Percentiles rank a stretch among this genome's conserved stretches.
phyloP scores from a whole-genome alignment of 2,329 filamentous ascomycete species.

The Leptographium wingfieldii region DNA sequence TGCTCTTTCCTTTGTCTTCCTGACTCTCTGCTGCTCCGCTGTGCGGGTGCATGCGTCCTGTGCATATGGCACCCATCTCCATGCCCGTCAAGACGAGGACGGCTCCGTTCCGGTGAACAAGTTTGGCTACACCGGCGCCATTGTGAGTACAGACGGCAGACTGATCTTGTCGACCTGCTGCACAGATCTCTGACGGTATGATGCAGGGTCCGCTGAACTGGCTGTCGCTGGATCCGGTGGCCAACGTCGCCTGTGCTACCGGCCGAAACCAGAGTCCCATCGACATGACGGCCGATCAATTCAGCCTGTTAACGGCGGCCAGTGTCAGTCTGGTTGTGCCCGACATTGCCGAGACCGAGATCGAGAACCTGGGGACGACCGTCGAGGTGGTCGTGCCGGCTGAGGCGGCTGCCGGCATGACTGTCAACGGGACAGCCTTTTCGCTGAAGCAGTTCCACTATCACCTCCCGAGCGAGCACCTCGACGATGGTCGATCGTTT shows the following conservation, averaged over 20 bases:
- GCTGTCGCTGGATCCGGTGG: slow-evolving; percentile 20
- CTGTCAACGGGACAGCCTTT: slow-evolving; percentile 22
- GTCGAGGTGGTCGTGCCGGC: slow-evolving; percentile 41
- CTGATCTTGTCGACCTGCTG: background rate
- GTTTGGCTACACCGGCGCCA: slow-evolving; percentile 25
- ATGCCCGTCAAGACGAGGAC: slow-evolving; percentile 18
- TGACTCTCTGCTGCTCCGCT: background rate
- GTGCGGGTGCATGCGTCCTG: slow-evolving; percentile 18
- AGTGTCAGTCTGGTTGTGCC: slow-evolving; percentile 27
- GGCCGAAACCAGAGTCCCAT: slow-evolving; percentile 47
- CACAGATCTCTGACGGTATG: background rate
- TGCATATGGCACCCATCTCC: slow-evolving; percentile 25
- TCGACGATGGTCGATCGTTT: slow-evolving; percentile 23
- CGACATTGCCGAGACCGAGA: slow-evolving; percentile 28
- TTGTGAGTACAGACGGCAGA: slow-evolving; percentile 15
- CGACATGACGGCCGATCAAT: slow-evolving; percentile 30
- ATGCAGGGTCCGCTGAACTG: slow-evolving; percentile 21
- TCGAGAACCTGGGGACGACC: slow-evolving; percentile 46
- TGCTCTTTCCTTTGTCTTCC: background rate
- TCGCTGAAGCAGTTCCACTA: slow-evolving; percentile 35
- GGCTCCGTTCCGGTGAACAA: slow-evolving; percentile 20
- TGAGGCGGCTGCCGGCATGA: slow-evolving; percentile 20
- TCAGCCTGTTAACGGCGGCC: slow-evolving; percentile 19
- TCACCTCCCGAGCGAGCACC: slow-evolving; percentile 36
- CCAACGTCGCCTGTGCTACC: slow-evolving; percentile 35